phyloP scores from a whole-genome alignment of 2,329 filamentous ascomycete species.

The Anthostomella pinea region DNA sequence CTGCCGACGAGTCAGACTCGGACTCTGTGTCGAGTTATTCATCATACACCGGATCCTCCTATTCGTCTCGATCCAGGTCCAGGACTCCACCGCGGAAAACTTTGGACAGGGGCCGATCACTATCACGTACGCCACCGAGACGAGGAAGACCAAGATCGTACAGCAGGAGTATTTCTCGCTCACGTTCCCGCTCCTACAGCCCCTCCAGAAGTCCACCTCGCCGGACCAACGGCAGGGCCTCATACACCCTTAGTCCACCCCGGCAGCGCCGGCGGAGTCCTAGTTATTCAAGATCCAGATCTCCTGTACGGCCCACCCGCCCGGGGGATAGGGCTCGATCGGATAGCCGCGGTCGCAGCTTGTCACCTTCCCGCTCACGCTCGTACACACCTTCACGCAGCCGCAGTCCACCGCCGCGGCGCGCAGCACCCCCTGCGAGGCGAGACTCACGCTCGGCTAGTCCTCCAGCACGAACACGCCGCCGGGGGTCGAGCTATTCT shows the following conservation, averaged over 20 bases:
- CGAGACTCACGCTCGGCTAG: slow-evolving; percentile 21
- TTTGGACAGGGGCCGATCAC: slow-evolving; percentile 36
- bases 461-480: slow-evolving; percentile 12
- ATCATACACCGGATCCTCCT: slow-evolving; percentile 65
- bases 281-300: slow-evolving; percentile 9
- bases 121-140: slow-evolving; percentile 33
- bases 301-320: slow-evolving; percentile 6
- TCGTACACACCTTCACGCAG: slow-evolving; percentile 25
- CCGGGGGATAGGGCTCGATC: slow-evolving; percentile 18
- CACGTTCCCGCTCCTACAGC: slow-evolving; percentile 12
- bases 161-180: slow-evolving; percentile 17
- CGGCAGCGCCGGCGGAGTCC: slow-evolving; percentile 9
- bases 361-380: slow-evolving; percentile 22
- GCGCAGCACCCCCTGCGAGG: no score
- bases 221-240: slow-evolving; percentile 3
- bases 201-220: slow-evolving; percentile 13
- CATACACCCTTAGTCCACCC: slow-evolving; percentile 9
- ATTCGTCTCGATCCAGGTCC: slow-evolving; percentile 52
- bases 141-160: slow-evolving; percentile 31
- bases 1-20: slow-evolving; percentile 59
- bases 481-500: slow-evolving; percentile 16
- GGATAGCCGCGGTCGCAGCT: slow-evolving; percentile 21
- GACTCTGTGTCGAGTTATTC: slow-evolving; percentile 78
- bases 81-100: slow-evolving; percentile 37
- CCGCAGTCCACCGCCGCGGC: slow-evolving; percentile 11